Conservation (phyloP, 306 rosid genomes). For the Quercus wislizeni region DNA sequence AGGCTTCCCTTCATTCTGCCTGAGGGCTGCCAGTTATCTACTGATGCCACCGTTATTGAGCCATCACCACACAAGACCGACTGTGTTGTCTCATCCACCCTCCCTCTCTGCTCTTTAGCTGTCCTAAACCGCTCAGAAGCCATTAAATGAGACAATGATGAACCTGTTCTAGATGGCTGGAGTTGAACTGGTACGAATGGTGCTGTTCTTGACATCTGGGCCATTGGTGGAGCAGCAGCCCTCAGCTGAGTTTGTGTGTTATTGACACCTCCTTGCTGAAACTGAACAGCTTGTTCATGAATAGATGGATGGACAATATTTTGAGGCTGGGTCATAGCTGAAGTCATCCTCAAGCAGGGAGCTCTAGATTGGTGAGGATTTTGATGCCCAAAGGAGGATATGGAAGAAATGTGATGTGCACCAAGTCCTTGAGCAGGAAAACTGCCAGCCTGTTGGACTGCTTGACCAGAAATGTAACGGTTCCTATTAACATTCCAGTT, state of each 20-base stretch:
- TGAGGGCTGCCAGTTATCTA: not conserved
- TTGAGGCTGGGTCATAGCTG: not conserved
- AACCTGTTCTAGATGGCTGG: not conserved
- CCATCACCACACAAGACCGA: not conserved
- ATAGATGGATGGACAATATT: not conserved
- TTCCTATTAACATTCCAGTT: not conserved
- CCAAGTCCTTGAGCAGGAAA: not conserved
- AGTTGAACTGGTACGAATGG: not conserved
- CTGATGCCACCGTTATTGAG: not conserved
- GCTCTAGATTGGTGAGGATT: not conserved
- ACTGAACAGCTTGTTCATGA: not conserved
- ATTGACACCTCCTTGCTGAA: not conserved
- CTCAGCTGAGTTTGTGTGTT: not conserved
- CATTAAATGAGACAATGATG: not conserved
- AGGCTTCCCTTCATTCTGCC: constrained; percentile 7
- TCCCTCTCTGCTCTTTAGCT: not conserved
- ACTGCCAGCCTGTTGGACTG: not conserved
- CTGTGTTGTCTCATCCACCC: not conserved
- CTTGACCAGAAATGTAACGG: not conserved
- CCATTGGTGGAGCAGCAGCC: not conserved
- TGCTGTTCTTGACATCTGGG: not conserved
- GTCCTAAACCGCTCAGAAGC: not conserved
- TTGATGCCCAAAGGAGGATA: not conserved
- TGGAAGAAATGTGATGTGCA: not conserved
- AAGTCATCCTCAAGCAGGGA: not conserved